phyloP scores from a whole-genome alignment of 2,329 filamentous ascomycete species.

The Podosphaera fusca region DNA sequence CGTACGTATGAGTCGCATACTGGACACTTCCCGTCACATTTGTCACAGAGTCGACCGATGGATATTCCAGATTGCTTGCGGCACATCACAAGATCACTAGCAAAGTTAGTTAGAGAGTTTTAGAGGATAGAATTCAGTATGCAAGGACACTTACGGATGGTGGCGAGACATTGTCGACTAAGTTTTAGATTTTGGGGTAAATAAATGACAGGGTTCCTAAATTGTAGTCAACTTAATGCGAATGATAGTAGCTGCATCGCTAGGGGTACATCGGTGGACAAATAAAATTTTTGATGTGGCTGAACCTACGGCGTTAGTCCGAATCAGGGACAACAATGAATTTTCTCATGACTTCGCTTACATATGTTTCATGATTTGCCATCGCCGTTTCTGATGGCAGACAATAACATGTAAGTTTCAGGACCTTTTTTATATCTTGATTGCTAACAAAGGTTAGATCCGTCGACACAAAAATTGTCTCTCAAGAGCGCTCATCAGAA shows the following conservation, averaged over 20 bases:
- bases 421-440: not conserved
- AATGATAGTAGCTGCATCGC: too few species aligned
- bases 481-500: not conserved
- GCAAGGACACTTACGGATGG: constrained; percentile 40
- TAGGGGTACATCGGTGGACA: too few species aligned
- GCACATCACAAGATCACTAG: constrained; percentile 93
- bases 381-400: constrained; percentile 13
- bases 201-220: too few species aligned
- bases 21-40: constrained; percentile 98
- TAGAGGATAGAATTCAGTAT: constrained; percentile 7
- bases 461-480: too few species aligned
- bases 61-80: constrained; percentile 94
- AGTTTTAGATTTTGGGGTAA: not conserved
- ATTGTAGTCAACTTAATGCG: too few species aligned
- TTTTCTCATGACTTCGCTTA: constrained; percentile 25
- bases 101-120: constrained; percentile 4
- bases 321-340: constrained; percentile 7
- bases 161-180: constrained; percentile 14
- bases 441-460: too few species aligned
- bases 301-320: constrained; percentile 24
- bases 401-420: not conserved
- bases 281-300: too few species aligned
- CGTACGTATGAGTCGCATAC: constrained; percentile 98
- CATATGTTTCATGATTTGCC: not conserved
- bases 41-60: constrained; percentile 96